These are phyloP conservation scores for Podila epicladia DNA, from an alignment of 192 early-diverging fungal species.

Conservation along the genomic window DNA sequence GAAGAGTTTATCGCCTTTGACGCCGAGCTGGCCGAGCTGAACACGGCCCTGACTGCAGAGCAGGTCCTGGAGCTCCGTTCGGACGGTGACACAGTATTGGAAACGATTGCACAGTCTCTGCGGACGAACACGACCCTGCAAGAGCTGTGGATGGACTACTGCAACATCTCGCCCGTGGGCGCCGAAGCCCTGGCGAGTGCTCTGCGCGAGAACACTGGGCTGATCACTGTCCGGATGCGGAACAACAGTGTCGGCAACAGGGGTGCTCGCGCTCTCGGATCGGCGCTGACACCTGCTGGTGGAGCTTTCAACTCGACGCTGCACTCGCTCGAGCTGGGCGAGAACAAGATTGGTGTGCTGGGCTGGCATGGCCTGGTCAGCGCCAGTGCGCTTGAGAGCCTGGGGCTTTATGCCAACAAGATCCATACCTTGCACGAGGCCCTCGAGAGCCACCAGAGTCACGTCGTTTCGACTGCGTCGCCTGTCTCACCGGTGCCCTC, in stretches of 20 bases:
- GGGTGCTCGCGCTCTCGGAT: constrained; percentile 45
- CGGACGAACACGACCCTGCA: constrained; percentile 36
- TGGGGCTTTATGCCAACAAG: constrained; percentile 58
- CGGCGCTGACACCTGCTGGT: constrained; percentile 9
- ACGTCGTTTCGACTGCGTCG: background rate
- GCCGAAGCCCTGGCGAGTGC: constrained; percentile 26
- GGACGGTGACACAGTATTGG: constrained; percentile 53
- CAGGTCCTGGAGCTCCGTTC: constrained; percentile 30
- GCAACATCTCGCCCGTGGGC: constrained; percentile 52
- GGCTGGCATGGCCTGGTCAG: constrained; percentile 54
- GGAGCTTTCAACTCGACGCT: constrained; percentile 22
- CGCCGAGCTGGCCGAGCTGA: constrained; percentile 20
- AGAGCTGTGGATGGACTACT: constrained; percentile 55
- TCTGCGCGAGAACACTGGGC: constrained; percentile 21
- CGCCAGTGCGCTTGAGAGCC: constrained; percentile 41
- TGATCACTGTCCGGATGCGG: constrained; percentile 51
- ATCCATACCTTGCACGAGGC: constrained; percentile 44
- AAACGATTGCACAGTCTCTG: constrained; percentile 27
- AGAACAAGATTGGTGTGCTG: constrained; percentile 48
- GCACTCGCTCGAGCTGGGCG: constrained; percentile 53
- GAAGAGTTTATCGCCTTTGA: constrained; percentile 36
- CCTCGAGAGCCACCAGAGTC: constrained; percentile 19
- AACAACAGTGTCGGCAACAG: constrained; percentile 55
- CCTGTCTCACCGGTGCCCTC: background rate
- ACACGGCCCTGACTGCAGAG: constrained; percentile 11